Percentiles rank a stretch among this genome's conserved stretches.
These are phyloP conservation scores for Breviolum minutum DNA, from an alignment of 73 alveolate genomes.

Conservation along the genomic window DNA sequence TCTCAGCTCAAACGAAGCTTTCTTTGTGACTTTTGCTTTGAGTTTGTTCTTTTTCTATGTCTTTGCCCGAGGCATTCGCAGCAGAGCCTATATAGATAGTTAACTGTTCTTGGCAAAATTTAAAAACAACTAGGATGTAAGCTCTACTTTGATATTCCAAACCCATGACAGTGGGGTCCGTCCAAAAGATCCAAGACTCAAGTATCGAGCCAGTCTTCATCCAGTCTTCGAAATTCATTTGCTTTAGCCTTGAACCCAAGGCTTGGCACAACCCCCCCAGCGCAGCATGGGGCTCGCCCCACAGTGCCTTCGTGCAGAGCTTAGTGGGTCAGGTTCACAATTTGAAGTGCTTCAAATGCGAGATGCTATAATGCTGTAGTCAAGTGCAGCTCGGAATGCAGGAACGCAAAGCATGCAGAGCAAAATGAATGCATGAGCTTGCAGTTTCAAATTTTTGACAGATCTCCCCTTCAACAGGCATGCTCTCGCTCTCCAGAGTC, in stretches of 20 bases:
- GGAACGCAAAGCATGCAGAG: not conserved
- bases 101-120: no score
- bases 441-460: not conserved
- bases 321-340: not conserved
- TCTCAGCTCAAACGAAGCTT: not conserved
- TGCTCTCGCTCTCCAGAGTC: slow-evolving; percentile 1
- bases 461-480: not conserved
- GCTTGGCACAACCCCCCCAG: slow-evolving; percentile 93
- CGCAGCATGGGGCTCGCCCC: slow-evolving; percentile 88
- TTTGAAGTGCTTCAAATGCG: no score
- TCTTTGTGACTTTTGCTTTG: not conserved
- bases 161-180: no score
- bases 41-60: not conserved
- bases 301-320: slow-evolving; percentile 41
- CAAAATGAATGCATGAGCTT: not conserved
- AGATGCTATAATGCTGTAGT: no score
- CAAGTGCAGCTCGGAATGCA: not conserved
- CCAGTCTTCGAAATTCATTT: not conserved
- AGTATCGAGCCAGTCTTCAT: not conserved
- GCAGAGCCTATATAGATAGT: no score
- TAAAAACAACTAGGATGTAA: no score
- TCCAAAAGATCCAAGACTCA: no score
- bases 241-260: not conserved
- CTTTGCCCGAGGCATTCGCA: not conserved
- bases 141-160: no score